phyloP scores from a whole-genome alignment of 345 rosid genomes.

The Nasturtium officinale region DNA sequence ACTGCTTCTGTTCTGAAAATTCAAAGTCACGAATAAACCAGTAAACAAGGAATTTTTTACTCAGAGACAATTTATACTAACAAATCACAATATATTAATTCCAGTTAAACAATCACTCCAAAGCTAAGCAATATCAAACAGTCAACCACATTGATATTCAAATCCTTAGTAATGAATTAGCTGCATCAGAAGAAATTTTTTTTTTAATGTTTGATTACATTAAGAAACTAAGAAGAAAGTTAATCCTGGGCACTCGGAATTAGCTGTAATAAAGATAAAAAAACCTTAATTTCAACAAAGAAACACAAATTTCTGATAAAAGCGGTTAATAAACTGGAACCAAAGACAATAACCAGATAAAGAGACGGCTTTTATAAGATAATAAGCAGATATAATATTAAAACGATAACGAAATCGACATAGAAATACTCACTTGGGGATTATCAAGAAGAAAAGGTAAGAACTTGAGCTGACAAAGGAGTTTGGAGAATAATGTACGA shows the following conservation, averaged over 20 bases:
- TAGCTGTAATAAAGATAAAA: neutral
- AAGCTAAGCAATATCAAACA: conserved; percentile 12
- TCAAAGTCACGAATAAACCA: neutral
- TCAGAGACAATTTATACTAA: neutral
- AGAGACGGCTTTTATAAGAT: neutral
- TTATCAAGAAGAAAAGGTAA: conserved; percentile 9
- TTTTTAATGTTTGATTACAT: too few relatives aligned
- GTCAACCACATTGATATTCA: neutral
- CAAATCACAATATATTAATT: neutral
- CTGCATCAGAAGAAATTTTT: neutral
- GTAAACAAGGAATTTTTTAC: neutral
- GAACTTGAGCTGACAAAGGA: conserved; percentile 29
- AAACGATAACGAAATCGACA: neutral
- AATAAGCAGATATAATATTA: neutral
- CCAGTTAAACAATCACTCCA: neutral
- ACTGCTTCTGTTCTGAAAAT: conserved; percentile 27
- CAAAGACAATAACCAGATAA: conserved; percentile 11
- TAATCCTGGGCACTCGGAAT: neutral
- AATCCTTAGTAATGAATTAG: neutral
- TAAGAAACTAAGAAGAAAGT: neutral
- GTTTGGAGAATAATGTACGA: neutral
- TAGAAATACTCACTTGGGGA: conserved; percentile 18
- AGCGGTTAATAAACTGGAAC: conserved; percentile 5
- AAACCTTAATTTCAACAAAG: neutral
- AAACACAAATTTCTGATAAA: conserved; percentile 14